Conservation (phyloP, 2,329 filamentous ascomycete species). For the Botrytis hyacinthi region DNA sequence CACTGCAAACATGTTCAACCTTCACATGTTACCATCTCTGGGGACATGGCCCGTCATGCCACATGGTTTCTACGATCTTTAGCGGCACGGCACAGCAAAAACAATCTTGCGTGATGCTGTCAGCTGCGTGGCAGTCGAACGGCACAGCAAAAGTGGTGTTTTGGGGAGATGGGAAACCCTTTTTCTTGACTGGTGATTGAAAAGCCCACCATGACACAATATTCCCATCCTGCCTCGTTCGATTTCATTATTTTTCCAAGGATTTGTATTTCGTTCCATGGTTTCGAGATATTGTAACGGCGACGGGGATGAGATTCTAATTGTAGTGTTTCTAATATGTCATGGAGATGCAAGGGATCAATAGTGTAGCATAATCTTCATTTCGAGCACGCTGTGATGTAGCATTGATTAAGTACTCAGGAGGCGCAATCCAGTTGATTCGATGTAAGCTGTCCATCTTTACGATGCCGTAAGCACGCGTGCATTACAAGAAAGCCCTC, state of each 20-base stretch:
- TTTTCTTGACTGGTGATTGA: conserved; percentile 3
- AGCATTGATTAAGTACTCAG: conserved; percentile 9
- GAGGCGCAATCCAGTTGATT: conserved; percentile 19
- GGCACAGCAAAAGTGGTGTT: conserved; percentile 7
- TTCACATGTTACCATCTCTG: neutral
- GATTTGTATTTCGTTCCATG: neutral
- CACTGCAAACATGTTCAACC: neutral
- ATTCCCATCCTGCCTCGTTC: conserved; percentile 4
- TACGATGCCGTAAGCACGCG: conserved; percentile 16
- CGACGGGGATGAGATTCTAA: neutral
- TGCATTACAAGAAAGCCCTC: neutral
- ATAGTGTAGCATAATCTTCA: conserved; percentile 21
- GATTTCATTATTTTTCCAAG: neutral
- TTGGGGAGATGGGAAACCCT: neutral
- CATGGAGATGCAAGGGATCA: neutral
- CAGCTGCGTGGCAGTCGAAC: conserved; percentile 22
- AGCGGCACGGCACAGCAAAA: conserved; percentile 22
- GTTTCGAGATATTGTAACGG: neutral
- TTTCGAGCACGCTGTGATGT: conserved; percentile 12
- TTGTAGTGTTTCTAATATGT: neutral
- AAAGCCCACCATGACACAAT: conserved; percentile 16
- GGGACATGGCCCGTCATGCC: conserved; percentile 16
- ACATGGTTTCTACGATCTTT: conserved; percentile 21
- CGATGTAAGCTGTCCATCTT: neutral
- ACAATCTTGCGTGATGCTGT: conserved; percentile 22